Evolutionary conservation across 2,329 filamentous ascomycete genomes (phyloP).

Genomic region (Epichloe sp.): DNA sequence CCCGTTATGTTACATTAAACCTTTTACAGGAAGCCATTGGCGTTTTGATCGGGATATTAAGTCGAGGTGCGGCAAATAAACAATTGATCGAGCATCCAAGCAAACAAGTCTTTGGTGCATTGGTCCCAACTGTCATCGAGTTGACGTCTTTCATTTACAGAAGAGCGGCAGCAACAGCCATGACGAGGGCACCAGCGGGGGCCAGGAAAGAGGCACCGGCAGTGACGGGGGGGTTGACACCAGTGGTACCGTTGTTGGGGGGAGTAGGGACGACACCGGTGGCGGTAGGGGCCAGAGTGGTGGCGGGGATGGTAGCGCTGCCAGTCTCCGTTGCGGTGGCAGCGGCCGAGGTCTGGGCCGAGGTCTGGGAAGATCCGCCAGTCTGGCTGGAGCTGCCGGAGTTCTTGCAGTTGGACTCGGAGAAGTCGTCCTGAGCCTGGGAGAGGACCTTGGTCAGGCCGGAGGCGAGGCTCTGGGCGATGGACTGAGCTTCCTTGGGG

Average conservation of each 20-base stretch:
- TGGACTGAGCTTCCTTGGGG: slow-evolving; percentile 14
- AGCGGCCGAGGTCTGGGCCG: not conserved
- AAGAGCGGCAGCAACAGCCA: slow-evolving; percentile 8
- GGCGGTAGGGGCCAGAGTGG: slow-evolving; percentile 2
- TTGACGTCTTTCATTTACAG: not conserved
- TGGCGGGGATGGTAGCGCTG: not conserved
- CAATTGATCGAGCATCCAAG: not conserved
- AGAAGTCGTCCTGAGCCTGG: slow-evolving; percentile 14
- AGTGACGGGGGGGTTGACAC: slow-evolving; percentile 6
- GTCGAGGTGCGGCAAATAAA: not conserved
- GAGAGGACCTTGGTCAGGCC: slow-evolving; percentile 13
- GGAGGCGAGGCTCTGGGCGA: slow-evolving; percentile 15
- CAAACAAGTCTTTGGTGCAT: not conserved
- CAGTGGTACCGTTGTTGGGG: slow-evolving; percentile 1
- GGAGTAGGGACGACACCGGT: slow-evolving; percentile 1
- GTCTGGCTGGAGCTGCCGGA: not conserved
- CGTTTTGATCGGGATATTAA: not conserved
- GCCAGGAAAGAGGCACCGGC: slow-evolving; percentile 9
- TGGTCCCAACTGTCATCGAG: not conserved
- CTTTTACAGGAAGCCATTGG: not conserved
- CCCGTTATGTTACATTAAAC: slow-evolving; percentile 3
- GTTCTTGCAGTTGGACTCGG: slow-evolving; percentile 18
- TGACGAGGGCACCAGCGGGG: slow-evolving; percentile 8
- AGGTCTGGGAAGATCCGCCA: not conserved
- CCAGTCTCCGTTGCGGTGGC: slow-evolving; percentile 1